Evolutionary conservation across 2,329 filamentous ascomycete species (phyloP).

Genomic region (Fusarium neocosmosporiellum): DNA sequence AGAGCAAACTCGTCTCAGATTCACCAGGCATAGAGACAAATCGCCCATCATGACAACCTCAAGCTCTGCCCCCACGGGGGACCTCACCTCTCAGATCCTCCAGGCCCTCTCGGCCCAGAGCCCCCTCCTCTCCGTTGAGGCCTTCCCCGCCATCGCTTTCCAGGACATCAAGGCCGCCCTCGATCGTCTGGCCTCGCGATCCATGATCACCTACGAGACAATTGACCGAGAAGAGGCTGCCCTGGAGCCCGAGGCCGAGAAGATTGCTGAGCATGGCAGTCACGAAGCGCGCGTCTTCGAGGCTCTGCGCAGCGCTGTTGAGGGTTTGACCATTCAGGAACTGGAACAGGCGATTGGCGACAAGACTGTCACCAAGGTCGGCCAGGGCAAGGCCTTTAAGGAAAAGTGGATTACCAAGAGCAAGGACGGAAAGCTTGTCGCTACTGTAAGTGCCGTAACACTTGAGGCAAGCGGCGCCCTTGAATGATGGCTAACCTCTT

Average conservation of each 20-base stretch:
- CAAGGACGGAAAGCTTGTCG: conserved; percentile 66
- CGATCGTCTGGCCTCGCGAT: conserved; percentile 84
- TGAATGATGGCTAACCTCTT: conserved; percentile 8
- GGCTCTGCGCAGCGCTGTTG: conserved; percentile 75
- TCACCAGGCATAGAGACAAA: conserved; percentile 11
- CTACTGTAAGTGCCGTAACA: conserved; percentile 55
- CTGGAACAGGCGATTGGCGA: conserved; percentile 76
- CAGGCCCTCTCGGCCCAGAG: conserved; percentile 72
- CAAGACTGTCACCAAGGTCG: conserved; percentile 81
- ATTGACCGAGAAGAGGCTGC: conserved; percentile 81
- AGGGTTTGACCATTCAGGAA: conserved; percentile 84
- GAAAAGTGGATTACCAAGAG: conserved; percentile 77
- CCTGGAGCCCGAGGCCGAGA: conserved; percentile 79
- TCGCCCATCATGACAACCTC: conserved; percentile 56
- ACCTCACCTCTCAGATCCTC: conserved; percentile 74
- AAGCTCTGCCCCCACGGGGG: conserved; percentile 54
- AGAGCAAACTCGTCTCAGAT: conserved; percentile 26
- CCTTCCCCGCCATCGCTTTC: conserved; percentile 75
- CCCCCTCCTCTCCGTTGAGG: conserved; percentile 74
- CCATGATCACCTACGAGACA: conserved; percentile 88
- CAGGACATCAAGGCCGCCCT: conserved; percentile 85
- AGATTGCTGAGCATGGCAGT: conserved; percentile 79
- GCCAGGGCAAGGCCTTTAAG: conserved; percentile 95
- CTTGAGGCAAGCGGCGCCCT: neutral
- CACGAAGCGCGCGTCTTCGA: conserved; percentile 87